Conservation (phyloP, 106 monocot genomes). For the Phalaenopsis aphrodite region DNA sequence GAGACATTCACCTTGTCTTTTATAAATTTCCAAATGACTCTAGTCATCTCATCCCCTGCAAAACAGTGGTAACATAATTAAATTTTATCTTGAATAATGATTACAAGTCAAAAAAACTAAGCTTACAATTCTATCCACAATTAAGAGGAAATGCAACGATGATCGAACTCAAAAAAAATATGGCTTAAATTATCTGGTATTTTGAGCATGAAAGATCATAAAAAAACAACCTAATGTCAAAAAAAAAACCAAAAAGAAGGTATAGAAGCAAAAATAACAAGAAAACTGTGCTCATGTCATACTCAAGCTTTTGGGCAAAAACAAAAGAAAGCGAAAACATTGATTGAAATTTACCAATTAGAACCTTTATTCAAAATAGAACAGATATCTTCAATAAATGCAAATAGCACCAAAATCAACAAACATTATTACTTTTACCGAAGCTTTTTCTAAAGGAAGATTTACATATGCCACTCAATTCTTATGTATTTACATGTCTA, state of each 20-base stretch:
- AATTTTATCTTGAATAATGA: not conserved
- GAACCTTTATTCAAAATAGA: no score
- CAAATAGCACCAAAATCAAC: no score
- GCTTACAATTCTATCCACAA: not conserved
- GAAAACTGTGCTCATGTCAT: not conserved
- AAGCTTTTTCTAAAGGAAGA: not conserved
- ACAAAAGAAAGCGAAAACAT: no score
- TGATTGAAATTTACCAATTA: no score
- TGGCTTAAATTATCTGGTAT: not conserved
- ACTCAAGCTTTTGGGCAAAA: not conserved
- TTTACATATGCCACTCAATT: no score
- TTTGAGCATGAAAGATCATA: not conserved
- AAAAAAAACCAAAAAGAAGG: not conserved
- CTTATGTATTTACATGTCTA: no score
- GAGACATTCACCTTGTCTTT: slow-evolving; percentile 9
- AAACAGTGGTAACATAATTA: not conserved
- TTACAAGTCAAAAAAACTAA: not conserved
- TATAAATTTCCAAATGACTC: slow-evolving; percentile 14
- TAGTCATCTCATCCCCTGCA: slow-evolving; percentile 22
- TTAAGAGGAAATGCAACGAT: not conserved
- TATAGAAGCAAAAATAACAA: not conserved
- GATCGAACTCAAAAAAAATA: not conserved
- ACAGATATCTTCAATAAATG: no score
- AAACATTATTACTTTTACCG: not conserved
- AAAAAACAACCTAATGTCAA: not conserved